Conservation (phyloP, 1,284 basidiomycete genomes). For the Apiotrichum siamense region DNA sequence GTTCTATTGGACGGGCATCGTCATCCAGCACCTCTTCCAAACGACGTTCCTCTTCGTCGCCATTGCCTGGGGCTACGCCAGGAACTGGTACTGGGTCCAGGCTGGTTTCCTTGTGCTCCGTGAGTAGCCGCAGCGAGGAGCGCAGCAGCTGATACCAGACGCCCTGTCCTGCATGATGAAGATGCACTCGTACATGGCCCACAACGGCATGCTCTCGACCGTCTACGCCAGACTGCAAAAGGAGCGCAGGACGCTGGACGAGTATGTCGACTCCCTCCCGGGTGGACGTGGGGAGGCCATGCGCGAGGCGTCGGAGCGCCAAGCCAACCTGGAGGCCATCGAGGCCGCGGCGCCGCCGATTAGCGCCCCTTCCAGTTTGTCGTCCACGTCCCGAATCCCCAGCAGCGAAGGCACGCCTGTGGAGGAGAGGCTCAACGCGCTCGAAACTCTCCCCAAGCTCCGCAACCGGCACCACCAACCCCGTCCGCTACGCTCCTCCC, state of each 20-base stretch:
- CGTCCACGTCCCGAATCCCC: constrained; percentile 53
- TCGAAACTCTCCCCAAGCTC: not conserved
- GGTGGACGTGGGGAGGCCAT: constrained; percentile 36
- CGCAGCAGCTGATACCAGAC: constrained; percentile 20
- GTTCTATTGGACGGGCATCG: constrained; percentile 66
- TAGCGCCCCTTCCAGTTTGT: constrained; percentile 28
- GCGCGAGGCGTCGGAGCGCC: constrained; percentile 30
- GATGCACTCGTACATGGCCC: constrained; percentile 84
- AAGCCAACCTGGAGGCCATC: constrained; percentile 35
- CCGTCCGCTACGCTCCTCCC: constrained; percentile 2
- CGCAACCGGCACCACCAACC: not conserved
- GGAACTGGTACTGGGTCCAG: constrained; percentile 97
- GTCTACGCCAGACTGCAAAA: constrained; percentile 44
- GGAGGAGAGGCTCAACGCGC: not conserved
- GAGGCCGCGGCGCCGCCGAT: constrained; percentile 25
- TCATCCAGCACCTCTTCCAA: constrained; percentile 74
- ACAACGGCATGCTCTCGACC: constrained; percentile 76
- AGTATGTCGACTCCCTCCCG: constrained; percentile 29
- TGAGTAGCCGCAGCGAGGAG: constrained; percentile 19
- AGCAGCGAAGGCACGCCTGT: not conserved
- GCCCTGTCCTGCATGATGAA: constrained; percentile 47
- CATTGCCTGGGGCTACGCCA: constrained; percentile 52
- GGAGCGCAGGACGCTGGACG: constrained; percentile 34
- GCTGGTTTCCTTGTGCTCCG: constrained; percentile 90
- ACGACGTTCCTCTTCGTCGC: constrained; percentile 61